Conservation (phyloP, 768 basidiomycete genomes). For the Leccinum subgranulosum region DNA sequence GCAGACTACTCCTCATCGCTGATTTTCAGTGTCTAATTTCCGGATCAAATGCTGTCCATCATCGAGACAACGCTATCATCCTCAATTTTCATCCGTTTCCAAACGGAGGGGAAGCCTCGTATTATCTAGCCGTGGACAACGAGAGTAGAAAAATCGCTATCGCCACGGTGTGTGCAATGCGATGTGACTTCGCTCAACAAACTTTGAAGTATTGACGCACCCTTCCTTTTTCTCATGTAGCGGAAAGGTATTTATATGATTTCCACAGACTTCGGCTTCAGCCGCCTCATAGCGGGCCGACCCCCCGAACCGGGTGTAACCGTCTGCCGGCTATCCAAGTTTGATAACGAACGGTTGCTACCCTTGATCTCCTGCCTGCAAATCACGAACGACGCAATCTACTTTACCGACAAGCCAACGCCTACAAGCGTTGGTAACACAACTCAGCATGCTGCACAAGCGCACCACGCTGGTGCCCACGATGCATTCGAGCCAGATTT, state of each 20-base stretch:
- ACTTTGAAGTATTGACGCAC: not conserved
- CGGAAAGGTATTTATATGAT: slow-evolving; percentile 25
- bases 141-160: slow-evolving; percentile 39
- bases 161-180: slow-evolving; percentile 39
- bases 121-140: slow-evolving; percentile 49
- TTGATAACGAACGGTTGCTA: slow-evolving; percentile 16
- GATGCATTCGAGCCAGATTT: not conserved
- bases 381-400: slow-evolving; percentile 52
- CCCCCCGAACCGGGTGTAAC: slow-evolving; percentile 32
- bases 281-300: slow-evolving; percentile 23
- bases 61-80: slow-evolving; percentile 34
- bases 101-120: slow-evolving; percentile 26
- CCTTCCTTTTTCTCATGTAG: not conserved
- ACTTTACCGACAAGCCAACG: slow-evolving; percentile 35
- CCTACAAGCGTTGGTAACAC: not conserved
- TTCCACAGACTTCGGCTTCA: slow-evolving; percentile 24
- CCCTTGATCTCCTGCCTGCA: slow-evolving; percentile 48
- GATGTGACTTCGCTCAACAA: not conserved
- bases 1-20: slow-evolving; percentile 26
- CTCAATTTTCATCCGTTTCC: slow-evolving; percentile 24
- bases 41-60: slow-evolving; percentile 32
- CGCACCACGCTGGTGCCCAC: not conserved
- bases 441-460: not conserved
- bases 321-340: slow-evolving; percentile 16
- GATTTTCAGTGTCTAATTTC: slow-evolving; percentile 26